Evolutionary conservation across 257 asterid species (phyloP), one percentile per base, ranked within the genome.

Genomic region (Ligustrum vulgare): DNA sequence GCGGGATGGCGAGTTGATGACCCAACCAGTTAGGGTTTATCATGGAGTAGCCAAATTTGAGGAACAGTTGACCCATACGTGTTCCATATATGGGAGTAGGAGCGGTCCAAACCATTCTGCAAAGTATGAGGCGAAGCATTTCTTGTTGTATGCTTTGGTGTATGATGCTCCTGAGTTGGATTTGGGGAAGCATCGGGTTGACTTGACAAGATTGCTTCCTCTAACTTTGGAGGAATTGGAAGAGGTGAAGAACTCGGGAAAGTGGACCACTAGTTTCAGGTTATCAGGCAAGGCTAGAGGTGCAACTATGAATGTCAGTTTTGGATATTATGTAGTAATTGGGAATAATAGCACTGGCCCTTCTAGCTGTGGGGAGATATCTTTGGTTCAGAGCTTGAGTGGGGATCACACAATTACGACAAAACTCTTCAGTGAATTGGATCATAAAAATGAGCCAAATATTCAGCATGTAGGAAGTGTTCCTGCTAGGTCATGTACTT

Each of bases 231-330:
- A 95, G 84, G 99, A 95, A 73, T 76, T 95, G 72, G 96, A 88
- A 72, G 97, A 92, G 71, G 96, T 91, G 87, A 93, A 86, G 82
- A 84, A 92, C 82, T 84, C 89, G 0, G 96, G 98, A 68, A 95
- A 82, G 76, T 95, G 99, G 99, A 86, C 96, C 15, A 95, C 99
- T 77, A 95, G 98, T 88, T 95, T 86, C 82, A 83, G 84, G 79
- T 82, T 95, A 80, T 84, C 97, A 1, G 98, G 98, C 39, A 88
- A 85, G 83, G 99, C 96, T 45, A 85, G 81, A 78, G 94, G 96
- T 45, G 99, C 94, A 13, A 85, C 81, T 23, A 70, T 95, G 83
- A 87, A 91, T 76, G 96, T 93, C 71, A 94, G 96, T 82, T 91
- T 91, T 78, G 94, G 91, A 34, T 37, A 33, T 33, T 94, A 88